phyloP scores from a whole-genome alignment of 257 asterid species.

The Vinca minor region DNA sequence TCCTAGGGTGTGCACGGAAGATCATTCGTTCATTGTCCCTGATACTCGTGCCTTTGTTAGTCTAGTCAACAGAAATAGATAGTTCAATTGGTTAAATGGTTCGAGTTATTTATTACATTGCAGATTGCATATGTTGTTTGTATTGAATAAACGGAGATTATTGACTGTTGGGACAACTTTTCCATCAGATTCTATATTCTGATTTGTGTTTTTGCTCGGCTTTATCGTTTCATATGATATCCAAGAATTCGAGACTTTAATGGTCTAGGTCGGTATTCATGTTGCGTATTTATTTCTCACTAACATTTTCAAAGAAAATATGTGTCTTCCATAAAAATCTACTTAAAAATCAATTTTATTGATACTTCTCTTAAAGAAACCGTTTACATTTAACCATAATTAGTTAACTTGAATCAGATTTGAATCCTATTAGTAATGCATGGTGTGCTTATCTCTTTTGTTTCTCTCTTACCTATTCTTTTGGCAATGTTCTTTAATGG shows the following conservation, averaged over 20 bases:
- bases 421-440: neutral
- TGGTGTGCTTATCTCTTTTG: neutral
- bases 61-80: too few species aligned
- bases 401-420: neutral
- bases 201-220: neutral
- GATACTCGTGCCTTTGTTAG: too few species aligned
- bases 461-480: neutral
- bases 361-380: too few species aligned
- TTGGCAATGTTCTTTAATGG: neutral
- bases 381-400: too few species aligned
- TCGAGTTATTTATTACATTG: too few species aligned
- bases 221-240: too few species aligned
- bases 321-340: too few species aligned
- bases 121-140: neutral
- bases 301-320: too few species aligned
- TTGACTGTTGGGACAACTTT: neutral
- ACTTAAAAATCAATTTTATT: too few species aligned
- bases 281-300: neutral
- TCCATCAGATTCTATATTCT: neutral
- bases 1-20: neutral
- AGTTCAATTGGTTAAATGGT: too few species aligned
- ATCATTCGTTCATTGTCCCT: neutral
- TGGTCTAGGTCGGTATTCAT: neutral
- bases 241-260: neutral
- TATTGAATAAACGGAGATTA: too few species aligned